Evolutionary conservation across 2,329 filamentous ascomycete species (phyloP), one percentile per base, ranked within the genome.

Genomic region (Scopulariopsis brevicaulis): DNA sequence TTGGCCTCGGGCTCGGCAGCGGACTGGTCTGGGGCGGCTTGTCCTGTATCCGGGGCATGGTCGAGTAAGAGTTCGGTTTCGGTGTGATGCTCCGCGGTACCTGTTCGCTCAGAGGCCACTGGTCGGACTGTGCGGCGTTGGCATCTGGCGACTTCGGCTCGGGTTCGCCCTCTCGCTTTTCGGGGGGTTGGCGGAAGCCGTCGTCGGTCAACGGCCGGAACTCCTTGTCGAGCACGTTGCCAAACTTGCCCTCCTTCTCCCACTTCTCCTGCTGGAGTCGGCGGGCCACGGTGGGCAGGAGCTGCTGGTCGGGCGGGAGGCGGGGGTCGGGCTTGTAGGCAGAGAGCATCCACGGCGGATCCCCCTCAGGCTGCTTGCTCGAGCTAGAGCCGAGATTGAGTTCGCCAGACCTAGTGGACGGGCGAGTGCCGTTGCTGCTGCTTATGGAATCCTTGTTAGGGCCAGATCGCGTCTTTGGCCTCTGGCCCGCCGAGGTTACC

Each of bases 271-370:
- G 93, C 70, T 94, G 89, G 70, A 97, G 80, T 58, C 90, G 82
- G 66, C 87, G 90, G 14, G 94, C 94, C 62, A 97, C 91, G 0
- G 94, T 97, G 1, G 94, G 94, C 12, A 99, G 83, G 57, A 99
- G 85, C 68, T 99, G 94, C 70, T 99, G 89, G 61, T 99, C 94
- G 0, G 91, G 94, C 6, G 94, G 94, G 37, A 99, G 77, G 60
- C 91, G 86, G 34, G 94, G 94, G 68, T 99, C 94, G 0, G 94
- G 94, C 67, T 95, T 96, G 72, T 96, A 99, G 72, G 96, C 90
- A 24, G 88, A 89, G 53, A 94, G 83, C 72, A 97, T 82, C 94
- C 94, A 99, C 56, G 94, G 94, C 11, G 94, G 91, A 57, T 97
- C 93, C 22, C 94, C 94, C 75, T 97, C 94, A 0, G 92, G 92